These are phyloP conservation scores for Ballota nigra DNA, from an alignment of 257 asterid species.

Conservation along the genomic window DNA sequence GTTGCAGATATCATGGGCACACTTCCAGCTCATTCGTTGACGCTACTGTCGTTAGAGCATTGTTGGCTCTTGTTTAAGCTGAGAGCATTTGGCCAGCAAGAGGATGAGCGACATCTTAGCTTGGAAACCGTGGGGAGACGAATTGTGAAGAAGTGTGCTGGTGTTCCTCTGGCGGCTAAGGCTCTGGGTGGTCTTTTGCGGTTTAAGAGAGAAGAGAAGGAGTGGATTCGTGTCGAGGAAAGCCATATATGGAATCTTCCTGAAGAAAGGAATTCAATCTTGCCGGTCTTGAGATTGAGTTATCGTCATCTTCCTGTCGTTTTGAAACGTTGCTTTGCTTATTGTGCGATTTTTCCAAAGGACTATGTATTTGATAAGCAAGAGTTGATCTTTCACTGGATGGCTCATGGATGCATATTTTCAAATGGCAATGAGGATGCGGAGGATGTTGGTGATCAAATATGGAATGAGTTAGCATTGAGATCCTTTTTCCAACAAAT, in stretches of 20 bases:
- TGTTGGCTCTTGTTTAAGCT: conserved; percentile 11
- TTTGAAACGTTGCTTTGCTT: neutral
- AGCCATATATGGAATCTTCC: neutral
- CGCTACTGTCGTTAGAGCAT: neutral
- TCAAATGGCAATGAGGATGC: neutral
- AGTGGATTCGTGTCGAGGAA: neutral
- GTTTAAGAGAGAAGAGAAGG: neutral
- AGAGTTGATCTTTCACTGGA: neutral
- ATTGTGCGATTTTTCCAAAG: neutral
- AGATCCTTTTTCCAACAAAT: neutral
- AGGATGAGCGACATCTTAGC: neutral
- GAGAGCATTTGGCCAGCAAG: neutral
- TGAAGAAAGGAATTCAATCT: neutral
- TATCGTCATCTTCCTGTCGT: neutral
- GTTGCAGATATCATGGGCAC: neutral
- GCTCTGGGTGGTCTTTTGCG: conserved; percentile 12
- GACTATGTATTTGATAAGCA: neutral
- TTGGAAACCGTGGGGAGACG: neutral
- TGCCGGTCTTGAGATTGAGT: neutral
- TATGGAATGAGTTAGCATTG: neutral
- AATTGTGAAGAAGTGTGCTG: neutral
- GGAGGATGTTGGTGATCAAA: neutral
- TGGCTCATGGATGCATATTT: neutral
- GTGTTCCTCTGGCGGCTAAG: neutral
- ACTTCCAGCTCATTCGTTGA: conserved; percentile 13